Conservation (phyloP, 2,329 filamentous ascomycete genomes). For the Rutstroemia sp. region DNA sequence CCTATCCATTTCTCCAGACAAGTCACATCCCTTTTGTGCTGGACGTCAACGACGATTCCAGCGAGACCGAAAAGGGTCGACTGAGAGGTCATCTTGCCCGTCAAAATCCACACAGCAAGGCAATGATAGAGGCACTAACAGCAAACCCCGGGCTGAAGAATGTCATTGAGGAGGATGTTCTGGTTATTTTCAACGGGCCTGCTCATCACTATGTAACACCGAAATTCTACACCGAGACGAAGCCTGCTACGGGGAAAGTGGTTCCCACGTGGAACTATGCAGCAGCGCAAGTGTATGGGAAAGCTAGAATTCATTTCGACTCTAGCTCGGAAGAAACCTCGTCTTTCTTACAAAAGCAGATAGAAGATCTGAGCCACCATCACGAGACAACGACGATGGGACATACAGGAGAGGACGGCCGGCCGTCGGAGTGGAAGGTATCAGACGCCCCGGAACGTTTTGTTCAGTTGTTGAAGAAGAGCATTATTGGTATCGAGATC, state of each 20-base stretch:
- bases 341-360: slow-evolving; percentile 42
- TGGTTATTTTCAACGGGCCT: slow-evolving; percentile 53
- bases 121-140: slow-evolving; percentile 43
- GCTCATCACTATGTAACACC: slow-evolving; percentile 60
- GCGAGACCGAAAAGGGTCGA: slow-evolving; percentile 5
- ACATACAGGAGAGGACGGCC: slow-evolving; percentile 33
- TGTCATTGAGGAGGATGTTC: slow-evolving; percentile 45
- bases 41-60: background rate
- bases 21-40: background rate
- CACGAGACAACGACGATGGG: slow-evolving; percentile 50
- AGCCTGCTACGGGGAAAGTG: slow-evolving; percentile 56
- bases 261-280: slow-evolving; percentile 67
- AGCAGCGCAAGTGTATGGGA: slow-evolving; percentile 56
- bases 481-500: slow-evolving; percentile 55
- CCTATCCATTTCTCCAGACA: background rate
- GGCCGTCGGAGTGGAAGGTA: slow-evolving; percentile 45
- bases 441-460: slow-evolving; percentile 49
- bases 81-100: slow-evolving; percentile 57
- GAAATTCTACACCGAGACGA: slow-evolving; percentile 60
- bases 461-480: slow-evolving; percentile 48
- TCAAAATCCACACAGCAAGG: slow-evolving; percentile 56
- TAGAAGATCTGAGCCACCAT: slow-evolving; percentile 44
- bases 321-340: slow-evolving; percentile 37
- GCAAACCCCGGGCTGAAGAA: slow-evolving; percentile 11
- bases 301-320: slow-evolving; percentile 46